Percentiles rank a stretch among this genome's conserved stretches.
phyloP scores from a whole-genome alignment of 1,139 yeast species.

The Blastobotrys apis region DNA sequence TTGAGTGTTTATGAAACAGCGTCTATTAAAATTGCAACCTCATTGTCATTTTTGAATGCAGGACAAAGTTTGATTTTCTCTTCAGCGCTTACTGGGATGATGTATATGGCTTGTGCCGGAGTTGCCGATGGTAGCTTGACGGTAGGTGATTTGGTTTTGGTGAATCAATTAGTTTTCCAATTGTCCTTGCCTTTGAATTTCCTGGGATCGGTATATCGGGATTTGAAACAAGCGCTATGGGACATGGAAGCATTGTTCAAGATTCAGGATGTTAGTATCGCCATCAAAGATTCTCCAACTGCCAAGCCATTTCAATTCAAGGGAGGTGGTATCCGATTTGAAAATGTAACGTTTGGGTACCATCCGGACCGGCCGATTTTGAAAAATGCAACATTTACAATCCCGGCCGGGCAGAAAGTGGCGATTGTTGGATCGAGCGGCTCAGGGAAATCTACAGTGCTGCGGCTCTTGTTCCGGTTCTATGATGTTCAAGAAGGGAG shows the following conservation, averaged over 20 bases:
- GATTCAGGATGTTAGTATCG: slow-evolving; percentile 65
- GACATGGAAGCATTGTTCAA: slow-evolving; percentile 30
- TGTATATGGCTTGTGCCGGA: slow-evolving; percentile 98
- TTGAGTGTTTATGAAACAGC: slow-evolving; percentile 73
- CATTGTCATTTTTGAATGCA: slow-evolving; percentile 81
- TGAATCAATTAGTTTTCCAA: slow-evolving; percentile 94
- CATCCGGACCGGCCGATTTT: slow-evolving; percentile 84
- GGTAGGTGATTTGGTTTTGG: slow-evolving; percentile 94
- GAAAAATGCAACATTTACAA: slow-evolving; percentile 71
- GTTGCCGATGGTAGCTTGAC: slow-evolving; percentile 76
- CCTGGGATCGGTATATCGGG: slow-evolving; percentile 91
- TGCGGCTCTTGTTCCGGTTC: slow-evolving; percentile 80
- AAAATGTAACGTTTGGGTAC: slow-evolving; percentile 90
- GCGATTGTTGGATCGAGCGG: slow-evolving; percentile 97
- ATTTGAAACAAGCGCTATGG: slow-evolving; percentile 73
- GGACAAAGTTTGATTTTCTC: slow-evolving; percentile 94
- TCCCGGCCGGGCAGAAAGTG: slow-evolving; percentile 87
- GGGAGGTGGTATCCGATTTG: slow-evolving; percentile 75
- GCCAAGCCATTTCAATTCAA: slow-evolving; percentile 57
- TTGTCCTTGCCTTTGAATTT: slow-evolving; percentile 90
- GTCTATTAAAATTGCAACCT: slow-evolving; percentile 84
- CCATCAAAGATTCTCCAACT: slow-evolving; percentile 54
- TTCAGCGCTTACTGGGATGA: slow-evolving; percentile 88
- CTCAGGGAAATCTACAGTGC: slow-evolving; percentile 88
- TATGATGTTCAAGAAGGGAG: slow-evolving; percentile 79